Evolutionary conservation across 768 basidiomycete genomes (phyloP).

Genomic region (Gloeophyllum trabeum): DNA sequence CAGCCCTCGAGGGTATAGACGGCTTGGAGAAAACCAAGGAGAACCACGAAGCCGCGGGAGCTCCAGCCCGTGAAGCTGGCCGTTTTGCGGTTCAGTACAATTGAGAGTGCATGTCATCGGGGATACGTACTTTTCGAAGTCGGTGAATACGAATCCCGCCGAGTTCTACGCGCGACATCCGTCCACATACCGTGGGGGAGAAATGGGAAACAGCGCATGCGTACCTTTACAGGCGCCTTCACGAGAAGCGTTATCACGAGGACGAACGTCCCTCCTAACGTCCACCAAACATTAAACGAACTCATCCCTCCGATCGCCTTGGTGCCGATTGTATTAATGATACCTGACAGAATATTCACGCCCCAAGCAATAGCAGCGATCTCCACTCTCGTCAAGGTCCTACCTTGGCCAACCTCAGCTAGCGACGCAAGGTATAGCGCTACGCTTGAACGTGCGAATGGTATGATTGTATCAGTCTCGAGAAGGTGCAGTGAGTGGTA

Average conservation of each 20-base stretch:
- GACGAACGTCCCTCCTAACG: constrained; percentile 43
- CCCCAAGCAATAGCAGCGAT: constrained; percentile 45
- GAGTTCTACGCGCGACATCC: constrained; percentile 27
- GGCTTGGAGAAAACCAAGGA: constrained; percentile 47
- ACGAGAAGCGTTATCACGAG: constrained; percentile 46
- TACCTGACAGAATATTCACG: constrained; percentile 40
- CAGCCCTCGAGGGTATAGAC: constrained; percentile 53
- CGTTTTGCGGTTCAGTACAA: too few relatives aligned
- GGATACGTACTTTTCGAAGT: constrained; percentile 36
- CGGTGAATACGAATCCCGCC: constrained; percentile 41
- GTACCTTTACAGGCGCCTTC: constrained; percentile 41
- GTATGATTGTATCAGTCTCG: not conserved
- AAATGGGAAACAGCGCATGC: not conserved
- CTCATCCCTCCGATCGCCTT: constrained; percentile 47
- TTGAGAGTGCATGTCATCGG: not conserved
- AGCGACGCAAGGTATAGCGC: constrained; percentile 46
- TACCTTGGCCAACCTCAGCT: constrained; percentile 34
- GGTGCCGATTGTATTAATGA: constrained; percentile 45
- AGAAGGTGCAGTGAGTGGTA: not conserved
- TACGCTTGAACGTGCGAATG: constrained; percentile 27
- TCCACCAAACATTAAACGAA: constrained; percentile 50
- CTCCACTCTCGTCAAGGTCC: constrained; percentile 33
- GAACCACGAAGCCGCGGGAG: constrained; percentile 42
- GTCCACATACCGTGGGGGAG: not conserved
- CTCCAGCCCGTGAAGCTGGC: constrained; percentile 44